Conservation (phyloP, 2,329 filamentous ascomycete genomes). For the Lachnellula cervina region DNA sequence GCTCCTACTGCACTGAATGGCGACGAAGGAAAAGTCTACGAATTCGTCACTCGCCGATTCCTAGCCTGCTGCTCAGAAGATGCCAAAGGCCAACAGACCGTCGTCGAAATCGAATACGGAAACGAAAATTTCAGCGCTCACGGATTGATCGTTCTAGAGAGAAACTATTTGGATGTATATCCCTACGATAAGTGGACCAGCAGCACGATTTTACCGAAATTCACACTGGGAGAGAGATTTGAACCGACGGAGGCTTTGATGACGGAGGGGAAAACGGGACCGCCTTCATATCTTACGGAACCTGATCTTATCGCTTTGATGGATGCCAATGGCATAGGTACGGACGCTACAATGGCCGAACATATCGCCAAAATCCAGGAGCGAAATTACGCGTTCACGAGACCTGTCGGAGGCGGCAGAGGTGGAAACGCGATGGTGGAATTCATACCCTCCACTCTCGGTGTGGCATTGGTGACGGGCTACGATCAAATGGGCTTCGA, state of each 20-base stretch:
- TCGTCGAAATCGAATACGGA: constrained; percentile 80
- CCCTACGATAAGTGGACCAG: constrained; percentile 96
- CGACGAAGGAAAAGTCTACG: constrained; percentile 75
- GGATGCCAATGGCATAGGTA: constrained; percentile 98
- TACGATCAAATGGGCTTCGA: constrained; percentile 94
- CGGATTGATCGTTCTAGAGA: constrained; percentile 77
- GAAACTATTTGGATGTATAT: constrained; percentile 94
- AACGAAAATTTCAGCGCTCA: constrained; percentile 76
- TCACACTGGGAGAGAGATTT: constrained; percentile 74
- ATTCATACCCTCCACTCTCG: constrained; percentile 88
- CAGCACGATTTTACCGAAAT: constrained; percentile 74
- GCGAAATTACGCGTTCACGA: constrained; percentile 74
- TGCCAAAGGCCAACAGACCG: constrained; percentile 81
- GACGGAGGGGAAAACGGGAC: constrained; percentile 80
- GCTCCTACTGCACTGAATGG: constrained; percentile 54
- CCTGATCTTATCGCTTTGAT: constrained; percentile 93
- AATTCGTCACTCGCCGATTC: constrained; percentile 88
- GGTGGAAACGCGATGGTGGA: constrained; percentile 49
- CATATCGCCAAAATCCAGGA: constrained; percentile 96
- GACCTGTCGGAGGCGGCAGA: constrained; percentile 40
- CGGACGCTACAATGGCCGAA: constrained; percentile 98
- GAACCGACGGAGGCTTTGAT: constrained; percentile 86
- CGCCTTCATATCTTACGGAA: constrained; percentile 86
- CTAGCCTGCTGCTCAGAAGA: constrained; percentile 95
- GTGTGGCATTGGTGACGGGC: constrained; percentile 85